A percentile compares a stretch with the other conserved stretches of the same genome.
Conservation (phyloP, 2,329 filamentous ascomycete species). For the Ceratocystis albifundus region DNA sequence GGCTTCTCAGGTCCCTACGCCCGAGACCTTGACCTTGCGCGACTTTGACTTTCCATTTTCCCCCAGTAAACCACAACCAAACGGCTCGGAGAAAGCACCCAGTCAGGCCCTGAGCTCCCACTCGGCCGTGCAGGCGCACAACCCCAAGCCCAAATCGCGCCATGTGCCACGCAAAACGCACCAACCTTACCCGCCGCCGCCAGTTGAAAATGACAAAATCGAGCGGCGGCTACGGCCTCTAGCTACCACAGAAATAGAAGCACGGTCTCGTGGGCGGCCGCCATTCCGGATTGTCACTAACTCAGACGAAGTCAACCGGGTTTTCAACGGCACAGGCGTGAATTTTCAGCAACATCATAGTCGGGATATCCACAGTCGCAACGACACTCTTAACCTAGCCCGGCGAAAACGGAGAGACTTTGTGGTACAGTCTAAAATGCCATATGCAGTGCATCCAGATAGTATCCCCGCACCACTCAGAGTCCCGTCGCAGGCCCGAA, state of each 20-base stretch:
- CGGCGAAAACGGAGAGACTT: neutral
- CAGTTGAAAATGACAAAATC: neutral
- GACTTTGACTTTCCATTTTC: neutral
- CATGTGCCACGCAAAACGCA: neutral
- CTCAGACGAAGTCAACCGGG: slow-evolving; percentile 15
- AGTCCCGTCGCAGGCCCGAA: neutral
- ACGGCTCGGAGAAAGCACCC: neutral
- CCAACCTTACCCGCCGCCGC: slow-evolving; percentile 7
- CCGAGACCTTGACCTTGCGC: neutral
- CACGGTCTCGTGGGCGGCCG: neutral
- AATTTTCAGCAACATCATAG: slow-evolving; percentile 3
- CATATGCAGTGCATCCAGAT: neutral
- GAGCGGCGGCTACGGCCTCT: neutral
- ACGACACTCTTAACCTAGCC: neutral
- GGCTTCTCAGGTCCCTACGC: slow-evolving; percentile 10
- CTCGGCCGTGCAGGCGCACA: slow-evolving; percentile 14
- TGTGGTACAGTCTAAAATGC: neutral
- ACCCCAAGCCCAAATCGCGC: slow-evolving; percentile 9
- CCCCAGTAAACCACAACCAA: neutral
- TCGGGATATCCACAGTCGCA: neutral
- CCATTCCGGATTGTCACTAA: slow-evolving; percentile 16
- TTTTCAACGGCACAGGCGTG: slow-evolving; percentile 13
- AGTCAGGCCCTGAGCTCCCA: neutral
- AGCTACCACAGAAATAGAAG: neutral
- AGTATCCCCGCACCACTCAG: neutral